These are phyloP conservation scores for Actinomortierella ambigua DNA, from an alignment of 371 early-diverging fungal species.

Conservation along the genomic window DNA sequence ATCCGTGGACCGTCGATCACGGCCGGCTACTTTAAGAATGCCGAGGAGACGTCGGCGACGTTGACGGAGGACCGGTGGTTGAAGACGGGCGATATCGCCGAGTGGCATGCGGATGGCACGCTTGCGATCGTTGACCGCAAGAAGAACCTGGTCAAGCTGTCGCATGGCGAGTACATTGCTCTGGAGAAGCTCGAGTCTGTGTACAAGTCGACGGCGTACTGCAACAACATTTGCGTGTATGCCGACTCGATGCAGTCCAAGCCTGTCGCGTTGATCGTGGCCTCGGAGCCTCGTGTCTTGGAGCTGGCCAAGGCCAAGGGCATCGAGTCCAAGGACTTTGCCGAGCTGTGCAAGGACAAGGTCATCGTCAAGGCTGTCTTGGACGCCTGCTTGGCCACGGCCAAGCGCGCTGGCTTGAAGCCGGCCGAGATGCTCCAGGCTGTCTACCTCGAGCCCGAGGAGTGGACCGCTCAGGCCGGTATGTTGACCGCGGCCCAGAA, in stretches of 20 bases:
- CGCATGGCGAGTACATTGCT: slow-evolving; percentile 97
- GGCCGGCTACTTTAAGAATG: slow-evolving; percentile 81
- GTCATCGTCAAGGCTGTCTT: slow-evolving; percentile 52
- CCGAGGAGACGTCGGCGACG: slow-evolving; percentile 75
- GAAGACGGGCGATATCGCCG: slow-evolving; percentile 94
- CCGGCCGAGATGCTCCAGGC: slow-evolving; percentile 76
- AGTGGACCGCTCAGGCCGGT: slow-evolving; percentile 90
- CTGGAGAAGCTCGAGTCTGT: slow-evolving; percentile 97
- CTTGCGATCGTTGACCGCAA: slow-evolving; percentile 83
- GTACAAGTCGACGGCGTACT: slow-evolving; percentile 79
- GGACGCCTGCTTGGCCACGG: slow-evolving; percentile 52
- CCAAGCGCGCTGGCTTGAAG: slow-evolving; percentile 64
- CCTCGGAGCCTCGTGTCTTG: slow-evolving; percentile 56
- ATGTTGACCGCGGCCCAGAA: slow-evolving; percentile 93
- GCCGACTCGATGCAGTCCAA: slow-evolving; percentile 74
- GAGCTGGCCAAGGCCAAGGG: slow-evolving; percentile 44
- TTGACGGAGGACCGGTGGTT: slow-evolving; percentile 91
- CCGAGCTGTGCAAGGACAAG: slow-evolving; percentile 52
- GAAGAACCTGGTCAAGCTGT: slow-evolving; percentile 89
- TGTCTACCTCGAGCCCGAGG: slow-evolving; percentile 72
- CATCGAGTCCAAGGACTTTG: slow-evolving; percentile 41
- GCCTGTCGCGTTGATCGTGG: slow-evolving; percentile 78
- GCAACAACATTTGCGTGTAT: slow-evolving; percentile 86
- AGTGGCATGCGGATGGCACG: slow-evolving; percentile 73
- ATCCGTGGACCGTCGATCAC: slow-evolving; percentile 83